Evolutionary conservation across 139 green algal species (phyloP).

Genomic region (Chlorella sp.): DNA sequence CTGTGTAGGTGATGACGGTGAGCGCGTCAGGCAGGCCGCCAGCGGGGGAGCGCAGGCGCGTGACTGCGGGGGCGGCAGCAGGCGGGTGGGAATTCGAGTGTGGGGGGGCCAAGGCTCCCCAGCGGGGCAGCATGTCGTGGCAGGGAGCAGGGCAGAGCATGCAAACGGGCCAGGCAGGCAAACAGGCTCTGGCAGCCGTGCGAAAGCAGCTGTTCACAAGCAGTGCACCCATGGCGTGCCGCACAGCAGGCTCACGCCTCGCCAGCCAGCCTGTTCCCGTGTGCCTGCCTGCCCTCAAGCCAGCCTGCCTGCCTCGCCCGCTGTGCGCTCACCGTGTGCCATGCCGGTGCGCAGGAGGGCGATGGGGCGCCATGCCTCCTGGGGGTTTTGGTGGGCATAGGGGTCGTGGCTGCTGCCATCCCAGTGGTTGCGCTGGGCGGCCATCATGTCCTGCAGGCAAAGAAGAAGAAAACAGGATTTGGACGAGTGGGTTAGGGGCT

Average conservation of each 20-base stretch:
- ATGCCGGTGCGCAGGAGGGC: slow-evolving; percentile 24
- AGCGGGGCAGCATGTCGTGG: too few species aligned
- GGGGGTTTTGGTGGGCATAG: slow-evolving; percentile 2
- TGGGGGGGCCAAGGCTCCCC: background rate
- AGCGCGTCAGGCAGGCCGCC: slow-evolving; percentile 12
- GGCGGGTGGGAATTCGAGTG: background rate
- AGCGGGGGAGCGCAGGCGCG: background rate
- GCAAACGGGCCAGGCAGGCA: too few species aligned
- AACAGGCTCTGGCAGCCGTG: too few species aligned
- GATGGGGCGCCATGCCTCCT: slow-evolving; percentile 23
- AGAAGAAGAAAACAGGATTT: too few species aligned
- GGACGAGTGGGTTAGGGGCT: too few species aligned
- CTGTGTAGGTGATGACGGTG: slow-evolving; percentile 1
- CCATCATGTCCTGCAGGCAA: slow-evolving; percentile 12
- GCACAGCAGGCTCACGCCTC: too few species aligned
- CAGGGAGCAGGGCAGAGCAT: too few species aligned
- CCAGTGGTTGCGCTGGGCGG: slow-evolving; percentile 23
- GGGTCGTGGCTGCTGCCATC: slow-evolving; percentile 10
- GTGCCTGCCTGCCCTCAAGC: too few species aligned
- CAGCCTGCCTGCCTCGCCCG: background rate
- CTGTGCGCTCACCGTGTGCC: slow-evolving; percentile 11
- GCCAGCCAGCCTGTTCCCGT: background rate
- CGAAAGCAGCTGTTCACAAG: background rate
- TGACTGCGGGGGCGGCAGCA: background rate
- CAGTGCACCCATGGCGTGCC: background rate